Conservation (phyloP, 805 yeast genomes). For the Hagleromyces aurorensis region DNA sequence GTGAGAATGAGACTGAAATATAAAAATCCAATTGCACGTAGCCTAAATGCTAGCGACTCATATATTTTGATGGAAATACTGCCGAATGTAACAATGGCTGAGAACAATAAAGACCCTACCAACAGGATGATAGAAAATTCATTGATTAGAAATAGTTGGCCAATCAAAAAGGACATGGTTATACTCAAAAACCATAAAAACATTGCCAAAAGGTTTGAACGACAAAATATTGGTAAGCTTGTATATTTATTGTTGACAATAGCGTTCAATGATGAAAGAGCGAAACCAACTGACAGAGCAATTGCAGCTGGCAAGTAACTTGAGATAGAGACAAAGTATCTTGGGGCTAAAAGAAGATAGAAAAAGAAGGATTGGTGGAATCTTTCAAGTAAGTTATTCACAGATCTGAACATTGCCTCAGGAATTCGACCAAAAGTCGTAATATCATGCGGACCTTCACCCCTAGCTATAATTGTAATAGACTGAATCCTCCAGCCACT, state of each 20-base stretch:
- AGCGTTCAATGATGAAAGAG: slow-evolving; percentile 56
- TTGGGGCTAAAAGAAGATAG: slow-evolving; percentile 72
- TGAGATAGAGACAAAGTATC: slow-evolving; percentile 82
- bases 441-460: slow-evolving; percentile 60
- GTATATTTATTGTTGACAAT: slow-evolving; percentile 34
- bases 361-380: slow-evolving; percentile 97
- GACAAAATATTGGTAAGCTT: slow-evolving; percentile 10
- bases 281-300: slow-evolving; percentile 58
- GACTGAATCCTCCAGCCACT: slow-evolving; percentile 97
- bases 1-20: slow-evolving; percentile 62
- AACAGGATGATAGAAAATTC: slow-evolving; percentile 15
- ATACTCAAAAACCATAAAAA: slow-evolving; percentile 27
- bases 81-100: slow-evolving; percentile 16
- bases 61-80: slow-evolving; percentile 13
- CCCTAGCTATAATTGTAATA: slow-evolving; percentile 65
- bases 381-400: slow-evolving; percentile 87
- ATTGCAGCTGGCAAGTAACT: slow-evolving; percentile 86
- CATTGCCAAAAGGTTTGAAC: slow-evolving; percentile 16
- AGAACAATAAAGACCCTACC: slow-evolving; percentile 9
- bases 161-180: slow-evolving; percentile 21
- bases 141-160: slow-evolving; percentile 14
- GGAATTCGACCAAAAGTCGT: slow-evolving; percentile 87
- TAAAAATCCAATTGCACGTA: slow-evolving; percentile 44
- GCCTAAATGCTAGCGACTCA: slow-evolving; percentile 22
- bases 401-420: slow-evolving; percentile 80